phyloP scores from a whole-genome alignment of 176 grass and related monocot species.

The Poa annua region DNA sequence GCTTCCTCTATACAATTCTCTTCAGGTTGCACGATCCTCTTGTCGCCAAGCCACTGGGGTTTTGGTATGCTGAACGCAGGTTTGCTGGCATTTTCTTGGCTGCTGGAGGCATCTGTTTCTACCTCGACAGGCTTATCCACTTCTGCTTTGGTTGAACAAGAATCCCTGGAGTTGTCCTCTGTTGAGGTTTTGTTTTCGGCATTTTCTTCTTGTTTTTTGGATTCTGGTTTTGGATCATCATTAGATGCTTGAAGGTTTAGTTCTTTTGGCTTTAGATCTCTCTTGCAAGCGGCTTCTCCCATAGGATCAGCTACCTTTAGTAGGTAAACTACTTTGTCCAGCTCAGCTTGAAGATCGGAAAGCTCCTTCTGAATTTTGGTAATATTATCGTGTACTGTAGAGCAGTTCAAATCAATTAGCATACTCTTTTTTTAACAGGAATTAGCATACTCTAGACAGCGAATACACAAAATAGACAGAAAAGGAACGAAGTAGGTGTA shows the following conservation, averaged over 20 bases:
- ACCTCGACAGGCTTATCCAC: conserved; percentile 29
- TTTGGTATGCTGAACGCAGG: conserved; percentile 59
- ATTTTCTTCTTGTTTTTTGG: conserved; percentile 47
- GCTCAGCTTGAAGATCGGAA: conserved; percentile 68
- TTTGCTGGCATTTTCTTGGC: conserved; percentile 51
- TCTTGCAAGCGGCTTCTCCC: conserved; percentile 82
- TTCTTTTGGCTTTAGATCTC: conserved; percentile 60
- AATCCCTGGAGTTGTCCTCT: conserved; percentile 42
- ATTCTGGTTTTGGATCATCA: conserved; percentile 40
- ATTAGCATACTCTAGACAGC: conserved; percentile 23
- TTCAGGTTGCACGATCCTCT: conserved; percentile 53
- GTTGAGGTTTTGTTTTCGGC: conserved; percentile 15
- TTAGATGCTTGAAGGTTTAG: conserved; percentile 31
- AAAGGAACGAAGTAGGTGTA: conserved; percentile 20
- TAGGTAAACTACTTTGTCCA: conserved; percentile 82
- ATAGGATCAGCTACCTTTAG: conserved; percentile 95
- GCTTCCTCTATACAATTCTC: conserved; percentile 59
- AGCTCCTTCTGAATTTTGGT: conserved; percentile 72
- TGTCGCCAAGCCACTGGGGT: conserved; percentile 95
- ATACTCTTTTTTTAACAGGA: not conserved
- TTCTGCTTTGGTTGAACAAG: conserved; percentile 39
- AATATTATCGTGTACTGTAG: conserved; percentile 78
- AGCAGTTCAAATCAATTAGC: conserved; percentile 37
- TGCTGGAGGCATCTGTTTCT: conserved; percentile 35
- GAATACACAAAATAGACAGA: conserved; percentile 22